These are phyloP conservation scores for Nitzschia sp. DNA, from an alignment of 108 stramenopile genomes.

Conservation along the genomic window DNA sequence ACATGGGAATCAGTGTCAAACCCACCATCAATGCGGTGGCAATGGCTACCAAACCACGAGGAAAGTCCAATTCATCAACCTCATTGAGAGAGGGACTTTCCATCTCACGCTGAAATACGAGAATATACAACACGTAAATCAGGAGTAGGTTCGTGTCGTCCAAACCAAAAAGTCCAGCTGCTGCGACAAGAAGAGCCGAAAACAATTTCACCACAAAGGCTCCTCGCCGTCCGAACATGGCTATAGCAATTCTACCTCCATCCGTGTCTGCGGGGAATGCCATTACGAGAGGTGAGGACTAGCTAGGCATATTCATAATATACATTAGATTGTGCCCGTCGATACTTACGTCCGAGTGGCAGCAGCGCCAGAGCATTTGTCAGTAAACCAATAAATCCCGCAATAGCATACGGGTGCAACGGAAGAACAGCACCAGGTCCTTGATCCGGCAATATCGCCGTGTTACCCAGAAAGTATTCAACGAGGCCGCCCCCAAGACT, in stretches of 20 bases:
- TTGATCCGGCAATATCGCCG: slow-evolving; percentile 45
- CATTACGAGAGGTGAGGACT: slow-evolving; percentile 14
- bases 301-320: too few relatives aligned
- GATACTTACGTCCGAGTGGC: slow-evolving; percentile 69
- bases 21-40: slow-evolving; percentile 42
- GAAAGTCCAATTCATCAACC: slow-evolving; percentile 61
- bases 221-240: slow-evolving; percentile 73
- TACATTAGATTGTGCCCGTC: too few relatives aligned
- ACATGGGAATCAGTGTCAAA: slow-evolving; percentile 48
- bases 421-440: slow-evolving; percentile 51
- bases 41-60: slow-evolving; percentile 54
- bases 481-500: slow-evolving; percentile 67
- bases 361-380: slow-evolving; percentile 71
- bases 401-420: slow-evolving; percentile 80
- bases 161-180: slow-evolving; percentile 64
- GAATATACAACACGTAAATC: slow-evolving; percentile 49
- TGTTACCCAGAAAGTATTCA: slow-evolving; percentile 37
- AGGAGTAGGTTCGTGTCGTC: slow-evolving; percentile 57
- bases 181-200: slow-evolving; percentile 38
- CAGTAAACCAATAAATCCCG: slow-evolving; percentile 68
- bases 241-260: slow-evolving; percentile 64
- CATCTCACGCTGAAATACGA: slow-evolving; percentile 65
- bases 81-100: slow-evolving; percentile 69
- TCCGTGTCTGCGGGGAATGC: slow-evolving; percentile 51
- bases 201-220: slow-evolving; percentile 55